Evolutionary conservation across 148 eudicot species (phyloP), one percentile per base, ranked within the genome.

Genomic region (Beta vulgaris): DNA sequence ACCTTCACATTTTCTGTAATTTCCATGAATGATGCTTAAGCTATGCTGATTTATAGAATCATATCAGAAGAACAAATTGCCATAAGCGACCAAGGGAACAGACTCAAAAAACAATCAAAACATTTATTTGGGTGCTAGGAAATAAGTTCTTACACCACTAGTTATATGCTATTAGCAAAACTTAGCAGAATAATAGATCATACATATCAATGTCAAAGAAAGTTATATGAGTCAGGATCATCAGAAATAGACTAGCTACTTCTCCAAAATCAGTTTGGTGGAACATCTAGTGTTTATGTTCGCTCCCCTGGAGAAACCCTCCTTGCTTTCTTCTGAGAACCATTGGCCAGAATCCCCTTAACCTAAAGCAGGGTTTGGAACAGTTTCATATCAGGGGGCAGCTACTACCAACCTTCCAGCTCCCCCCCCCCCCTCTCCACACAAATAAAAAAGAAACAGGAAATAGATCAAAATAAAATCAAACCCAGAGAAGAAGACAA

Each of bases 161-260:
- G 46, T 28, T 12, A 42, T 40, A 31, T 21, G n/a, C 26, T 36
- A 0, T 37, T 64, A 35, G 28, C 42, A 36, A 39, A 65, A 40
- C 21, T 7, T 40, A 66, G 21, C 25, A 39, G 32, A 49, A 40
- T 32, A 64, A 37, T 15, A 49, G 15, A 60, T 36, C 18, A 62
- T 35, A 42, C 67, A 62, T 58, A 19, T 28, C 25, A 58, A 9
- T 28, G 16, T 28, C 62, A 8, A 28, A 0, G 32, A 26, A 58
- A 1, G 28, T 18, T 16, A 58, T 58, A 3, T 25, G 62, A 12
- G 13, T 37, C 26, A 0, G 40, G 44, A 34, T 23, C 26, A 64
- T 64, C 68, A 37, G 68, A 64, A 64, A 36, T 25, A 65, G 31
- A 65, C 15, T n/a, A 19, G 49, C 4, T 65, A 21, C 69, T 65